phyloP scores from a whole-genome alignment of 371 early-diverging fungal species.

The Nematocida minor region DNA sequence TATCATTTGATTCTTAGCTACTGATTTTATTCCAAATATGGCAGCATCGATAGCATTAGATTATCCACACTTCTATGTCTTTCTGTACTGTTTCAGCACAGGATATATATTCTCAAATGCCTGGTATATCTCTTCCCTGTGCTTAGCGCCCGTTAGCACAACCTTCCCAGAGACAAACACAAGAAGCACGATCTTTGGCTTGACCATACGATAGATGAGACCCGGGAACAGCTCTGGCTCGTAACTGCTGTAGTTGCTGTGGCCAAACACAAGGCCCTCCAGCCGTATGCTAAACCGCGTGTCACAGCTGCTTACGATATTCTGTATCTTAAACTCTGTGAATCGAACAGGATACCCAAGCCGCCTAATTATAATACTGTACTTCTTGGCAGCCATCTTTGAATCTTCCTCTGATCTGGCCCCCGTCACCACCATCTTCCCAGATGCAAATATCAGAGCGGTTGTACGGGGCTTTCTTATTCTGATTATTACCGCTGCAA shows the following conservation, averaged over 20 bases:
- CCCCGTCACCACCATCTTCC: conserved; percentile 84
- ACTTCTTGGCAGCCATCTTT: conserved; percentile 94
- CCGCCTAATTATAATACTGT: conserved; percentile 97
- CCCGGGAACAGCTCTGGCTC: conserved; percentile 99
- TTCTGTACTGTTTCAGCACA: conserved; percentile 69
- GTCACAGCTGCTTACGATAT: conserved; percentile 98
- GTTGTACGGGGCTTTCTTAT: conserved; percentile 97
- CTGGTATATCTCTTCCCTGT: conserved; percentile 93
- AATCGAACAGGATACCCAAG: conserved; percentile 96
- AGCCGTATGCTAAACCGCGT: conserved; percentile 97
- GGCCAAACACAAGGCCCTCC: conserved; percentile 93
- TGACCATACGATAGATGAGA: conserved; percentile 98
- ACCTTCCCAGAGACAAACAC: conserved; percentile 99
- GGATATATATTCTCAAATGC: conserved; percentile 99
- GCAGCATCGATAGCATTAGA: too few relatives aligned
- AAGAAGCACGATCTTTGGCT: conserved; percentile 96
- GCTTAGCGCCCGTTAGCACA: conserved; percentile 98
- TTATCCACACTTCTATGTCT: too few relatives aligned
- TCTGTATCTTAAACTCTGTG: conserved; percentile 98
- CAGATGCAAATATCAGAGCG: conserved; percentile 97
- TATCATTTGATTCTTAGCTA: too few relatives aligned
- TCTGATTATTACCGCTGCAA: conserved; percentile 99
- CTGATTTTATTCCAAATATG: too few relatives aligned
- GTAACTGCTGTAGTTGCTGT: conserved; percentile 92
- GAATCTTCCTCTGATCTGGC: conserved; percentile 72